phyloP scores from a whole-genome alignment of 306 rosid genomes.

The Inga leiocalycina region DNA sequence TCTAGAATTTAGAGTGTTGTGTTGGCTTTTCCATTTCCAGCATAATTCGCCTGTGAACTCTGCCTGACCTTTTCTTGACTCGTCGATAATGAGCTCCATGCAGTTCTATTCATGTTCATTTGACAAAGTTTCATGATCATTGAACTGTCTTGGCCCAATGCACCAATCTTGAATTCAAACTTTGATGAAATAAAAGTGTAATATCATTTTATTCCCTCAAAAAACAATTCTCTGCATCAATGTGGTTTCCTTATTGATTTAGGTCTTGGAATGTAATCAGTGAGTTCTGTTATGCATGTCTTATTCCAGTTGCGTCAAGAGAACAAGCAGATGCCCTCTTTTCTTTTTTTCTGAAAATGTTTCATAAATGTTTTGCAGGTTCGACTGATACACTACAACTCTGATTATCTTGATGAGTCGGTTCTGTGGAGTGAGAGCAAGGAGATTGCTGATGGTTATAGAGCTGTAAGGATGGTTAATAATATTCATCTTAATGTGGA shows the following conservation, averaged over 20 bases:
- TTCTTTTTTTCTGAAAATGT: not conserved
- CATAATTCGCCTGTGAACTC: slow-evolving; percentile 2
- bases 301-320: not conserved
- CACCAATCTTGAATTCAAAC: not conserved
- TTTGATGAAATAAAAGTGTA: not conserved
- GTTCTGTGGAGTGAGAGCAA: slow-evolving; percentile 79
- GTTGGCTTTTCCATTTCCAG: slow-evolving; percentile 6
- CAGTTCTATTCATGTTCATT: slow-evolving; percentile 21
- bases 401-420: slow-evolving; percentile 71
- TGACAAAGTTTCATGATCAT: not conserved
- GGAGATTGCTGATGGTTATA: slow-evolving; percentile 67
- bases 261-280: not conserved
- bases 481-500: slow-evolving; percentile 74
- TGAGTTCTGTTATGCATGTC: not conserved
- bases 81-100: slow-evolving; percentile 20
- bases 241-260: slow-evolving; percentile 1
- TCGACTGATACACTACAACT: slow-evolving; percentile 54
- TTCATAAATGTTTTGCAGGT: slow-evolving; percentile 55
- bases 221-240: slow-evolving; percentile 10
- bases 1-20: not conserved
- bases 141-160: slow-evolving; percentile 5
- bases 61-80: not conserved
- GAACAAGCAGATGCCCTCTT: not conserved
- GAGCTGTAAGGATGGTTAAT: slow-evolving; percentile 82
- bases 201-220: not conserved